Percentiles rank a stretch among this genome's conserved stretches.
Conservation (phyloP, 2,329 filamentous ascomycete species). For the Fusarium proliferatum region DNA sequence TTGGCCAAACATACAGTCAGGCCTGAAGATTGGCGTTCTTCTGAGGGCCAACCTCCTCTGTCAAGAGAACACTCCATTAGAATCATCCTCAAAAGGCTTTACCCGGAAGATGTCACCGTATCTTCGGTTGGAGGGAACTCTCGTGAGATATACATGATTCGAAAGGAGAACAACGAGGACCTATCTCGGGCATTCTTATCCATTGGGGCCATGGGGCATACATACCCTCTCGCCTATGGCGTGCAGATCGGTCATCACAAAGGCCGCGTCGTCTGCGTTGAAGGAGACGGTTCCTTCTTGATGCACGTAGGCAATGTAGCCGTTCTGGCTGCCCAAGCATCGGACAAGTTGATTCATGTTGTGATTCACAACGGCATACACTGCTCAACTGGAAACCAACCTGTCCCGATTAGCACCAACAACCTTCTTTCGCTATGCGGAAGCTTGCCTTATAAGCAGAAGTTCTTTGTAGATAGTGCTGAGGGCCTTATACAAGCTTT, state of each 20-base stretch:
- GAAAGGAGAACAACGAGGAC: conserved; percentile 11
- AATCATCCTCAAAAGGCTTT: neutral
- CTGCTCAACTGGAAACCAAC: neutral
- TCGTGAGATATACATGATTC: conserved; percentile 15
- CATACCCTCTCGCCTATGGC: neutral
- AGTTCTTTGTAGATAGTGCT: conserved; percentile 15
- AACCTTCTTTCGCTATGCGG: conserved; percentile 4
- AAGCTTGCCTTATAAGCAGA: conserved; percentile 16
- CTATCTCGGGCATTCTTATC: neutral
- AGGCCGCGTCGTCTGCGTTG: neutral
- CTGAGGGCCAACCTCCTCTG: neutral
- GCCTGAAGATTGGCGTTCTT: neutral
- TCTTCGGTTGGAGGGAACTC: conserved; percentile 14
- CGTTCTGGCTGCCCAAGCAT: neutral
- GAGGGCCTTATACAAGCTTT: conserved; percentile 14
- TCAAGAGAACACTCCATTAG: neutral
- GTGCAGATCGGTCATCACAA: neutral
- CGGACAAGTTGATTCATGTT: conserved; percentile 1
- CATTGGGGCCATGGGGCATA: neutral
- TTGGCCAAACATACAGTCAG: neutral
- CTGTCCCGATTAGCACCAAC: neutral
- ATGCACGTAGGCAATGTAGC: conserved; percentile 3
- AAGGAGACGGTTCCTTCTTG: conserved; percentile 1
- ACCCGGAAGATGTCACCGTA: conserved; percentile 10
- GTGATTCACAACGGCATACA: neutral